phyloP scores from a whole-genome alignment of 2,329 filamentous ascomycete genomes.

The Aspergillus awamori region DNA sequence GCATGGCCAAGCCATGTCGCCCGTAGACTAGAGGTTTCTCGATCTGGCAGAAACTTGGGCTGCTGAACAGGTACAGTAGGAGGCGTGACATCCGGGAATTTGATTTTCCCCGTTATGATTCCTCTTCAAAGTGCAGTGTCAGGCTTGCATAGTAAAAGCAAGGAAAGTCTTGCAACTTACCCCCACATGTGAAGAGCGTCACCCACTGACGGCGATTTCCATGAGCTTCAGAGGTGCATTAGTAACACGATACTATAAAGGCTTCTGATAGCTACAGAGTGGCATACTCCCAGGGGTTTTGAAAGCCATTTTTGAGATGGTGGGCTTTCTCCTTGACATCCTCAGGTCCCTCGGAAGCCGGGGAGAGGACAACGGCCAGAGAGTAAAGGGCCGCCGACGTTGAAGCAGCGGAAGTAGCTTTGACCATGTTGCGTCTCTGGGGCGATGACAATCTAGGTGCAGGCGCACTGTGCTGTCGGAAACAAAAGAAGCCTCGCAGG shows the following conservation, averaged over 20 bases:
- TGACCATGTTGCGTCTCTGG: slow-evolving; percentile 37
- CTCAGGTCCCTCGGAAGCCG: slow-evolving; percentile 38
- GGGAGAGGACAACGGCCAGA: slow-evolving; percentile 43
- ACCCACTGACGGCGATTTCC: slow-evolving; percentile 11
- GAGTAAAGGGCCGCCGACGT: slow-evolving; percentile 46
- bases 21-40: slow-evolving; percentile 65
- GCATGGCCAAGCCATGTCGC: slow-evolving; percentile 96
- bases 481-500: slow-evolving; percentile 23
- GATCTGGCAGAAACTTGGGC: slow-evolving; percentile 67
- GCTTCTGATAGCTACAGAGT: too few species aligned
- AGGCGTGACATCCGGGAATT: slow-evolving; percentile 63
- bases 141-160: neutral
- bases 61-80: slow-evolving; percentile 68
- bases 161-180: slow-evolving; percentile 21
- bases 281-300: slow-evolving; percentile 49
- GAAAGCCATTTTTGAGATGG: slow-evolving; percentile 43
- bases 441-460: slow-evolving; percentile 17
- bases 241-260: neutral
- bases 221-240: slow-evolving; percentile 24
- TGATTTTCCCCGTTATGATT: slow-evolving; percentile 51
- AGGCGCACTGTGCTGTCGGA: slow-evolving; percentile 22
- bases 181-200: slow-evolving; percentile 8
- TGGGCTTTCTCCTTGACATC: slow-evolving; percentile 45
- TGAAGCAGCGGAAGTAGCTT: slow-evolving; percentile 22
- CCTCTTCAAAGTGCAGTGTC: slow-evolving; percentile 2